Conservation (phyloP, 1,284 basidiomycete species). For the Ustilago trichophora region DNA sequence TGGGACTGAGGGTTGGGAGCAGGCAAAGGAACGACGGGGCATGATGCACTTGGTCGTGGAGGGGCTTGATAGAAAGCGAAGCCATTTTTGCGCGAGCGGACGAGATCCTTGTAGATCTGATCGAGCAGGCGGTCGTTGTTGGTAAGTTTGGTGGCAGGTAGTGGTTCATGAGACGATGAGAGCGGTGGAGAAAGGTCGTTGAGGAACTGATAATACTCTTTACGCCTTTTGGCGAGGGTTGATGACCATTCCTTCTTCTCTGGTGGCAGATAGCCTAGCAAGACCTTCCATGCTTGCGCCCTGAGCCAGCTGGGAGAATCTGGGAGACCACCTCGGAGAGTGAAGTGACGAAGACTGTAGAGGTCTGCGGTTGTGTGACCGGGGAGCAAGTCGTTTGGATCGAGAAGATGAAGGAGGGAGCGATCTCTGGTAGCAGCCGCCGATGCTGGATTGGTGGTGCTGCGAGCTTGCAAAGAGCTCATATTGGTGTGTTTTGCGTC, state of each 20-base stretch:
- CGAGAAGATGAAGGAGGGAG: conserved; percentile 51
- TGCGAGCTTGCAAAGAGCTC: conserved; percentile 29
- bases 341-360: conserved; percentile 58
- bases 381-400: conserved; percentile 53
- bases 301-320: conserved; percentile 57
- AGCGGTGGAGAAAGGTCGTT: conserved; percentile 43
- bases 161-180: background rate
- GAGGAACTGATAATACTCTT: conserved; percentile 61
- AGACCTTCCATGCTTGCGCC: conserved; percentile 62
- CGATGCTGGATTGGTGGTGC: conserved; percentile 9
- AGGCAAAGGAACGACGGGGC: conserved; percentile 36
- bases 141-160: conserved; percentile 13
- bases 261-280: conserved; percentile 58
- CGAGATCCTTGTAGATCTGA: conserved; percentile 62
- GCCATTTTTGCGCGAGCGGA: conserved; percentile 53
- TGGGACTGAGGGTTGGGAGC: background rate
- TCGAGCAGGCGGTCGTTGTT: conserved; percentile 54
- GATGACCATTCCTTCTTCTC: conserved; percentile 59
- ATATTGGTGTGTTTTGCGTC: conserved; percentile 8
- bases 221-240: conserved; percentile 44
- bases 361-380: conserved; percentile 55
- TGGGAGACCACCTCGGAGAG: conserved; percentile 45
- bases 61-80: conserved; percentile 58
- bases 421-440: conserved; percentile 18
- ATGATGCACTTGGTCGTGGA: conserved; percentile 29